A percentile compares a stretch with the other conserved stretches of the same genome.
These are phyloP conservation scores for Kregervanrija delftensis DNA, from an alignment of 805 yeast genomes.

Conservation along the genomic window DNA sequence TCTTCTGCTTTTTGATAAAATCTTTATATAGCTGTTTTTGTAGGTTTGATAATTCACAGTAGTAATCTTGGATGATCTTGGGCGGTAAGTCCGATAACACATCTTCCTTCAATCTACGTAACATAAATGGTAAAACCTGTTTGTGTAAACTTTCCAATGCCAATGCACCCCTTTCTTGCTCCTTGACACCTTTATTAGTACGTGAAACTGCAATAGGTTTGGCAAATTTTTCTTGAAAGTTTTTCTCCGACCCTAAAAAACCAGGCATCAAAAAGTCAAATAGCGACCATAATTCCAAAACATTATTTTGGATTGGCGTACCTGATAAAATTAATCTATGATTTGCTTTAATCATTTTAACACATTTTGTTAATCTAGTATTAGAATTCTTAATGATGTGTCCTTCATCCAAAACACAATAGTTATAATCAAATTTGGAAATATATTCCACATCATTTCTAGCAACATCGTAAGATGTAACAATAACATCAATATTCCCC, in stretches of 20 bases:
- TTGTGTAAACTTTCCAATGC: slow-evolving; percentile 95
- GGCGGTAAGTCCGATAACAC: slow-evolving; percentile 96
- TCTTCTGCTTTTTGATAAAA: slow-evolving; percentile 81
- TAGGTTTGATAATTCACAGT: slow-evolving; percentile 88
- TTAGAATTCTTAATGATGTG: slow-evolving; percentile 91
- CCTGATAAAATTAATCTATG: slow-evolving; percentile 91
- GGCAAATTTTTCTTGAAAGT: slow-evolving; percentile 92
- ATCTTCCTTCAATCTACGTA: slow-evolving; percentile 93
- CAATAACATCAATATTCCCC: slow-evolving; percentile 58
- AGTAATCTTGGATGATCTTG: slow-evolving; percentile 95
- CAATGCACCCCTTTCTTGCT: slow-evolving; percentile 94
- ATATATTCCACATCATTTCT: slow-evolving; percentile 78
- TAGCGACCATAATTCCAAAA: slow-evolving; percentile 92
- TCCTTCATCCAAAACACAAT: slow-evolving; percentile 96
- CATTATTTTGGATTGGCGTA: slow-evolving; percentile 97
- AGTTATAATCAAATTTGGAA: slow-evolving; percentile 64
- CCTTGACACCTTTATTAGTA: slow-evolving; percentile 83
- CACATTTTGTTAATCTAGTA: slow-evolving; percentile 84
- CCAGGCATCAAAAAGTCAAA: slow-evolving; percentile 99
- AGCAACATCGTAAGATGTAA: slow-evolving; percentile 94
- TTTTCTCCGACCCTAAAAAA: slow-evolving; percentile 88
- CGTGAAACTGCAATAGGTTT: slow-evolving; percentile 95
- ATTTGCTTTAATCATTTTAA: slow-evolving; percentile 74
- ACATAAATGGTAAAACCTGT: slow-evolving; percentile 93
- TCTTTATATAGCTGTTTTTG: slow-evolving; percentile 85